phyloP scores from a whole-genome alignment of 805 yeast species.

The Teunomyces kruisii region DNA sequence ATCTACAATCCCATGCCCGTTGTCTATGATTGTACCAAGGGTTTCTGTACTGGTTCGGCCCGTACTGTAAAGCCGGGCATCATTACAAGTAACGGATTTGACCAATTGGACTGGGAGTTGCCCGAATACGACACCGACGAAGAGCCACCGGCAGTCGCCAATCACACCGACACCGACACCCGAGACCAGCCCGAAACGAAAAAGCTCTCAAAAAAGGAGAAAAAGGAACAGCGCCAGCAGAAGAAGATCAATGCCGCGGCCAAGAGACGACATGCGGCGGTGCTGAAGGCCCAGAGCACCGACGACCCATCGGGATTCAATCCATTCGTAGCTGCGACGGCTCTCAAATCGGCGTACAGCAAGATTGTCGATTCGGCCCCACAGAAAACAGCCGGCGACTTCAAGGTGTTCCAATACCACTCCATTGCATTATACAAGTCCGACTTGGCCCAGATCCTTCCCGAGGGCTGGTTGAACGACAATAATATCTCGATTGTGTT shows the following conservation, averaged over 20 bases:
- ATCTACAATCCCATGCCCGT: not conserved
- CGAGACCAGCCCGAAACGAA: not conserved
- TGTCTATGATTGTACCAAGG: conserved; percentile 16
- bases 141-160: not conserved
- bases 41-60: conserved; percentile 13
- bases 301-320: conserved; percentile 1
- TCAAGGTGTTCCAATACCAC: conserved; percentile 47
- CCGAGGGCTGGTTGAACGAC: conserved; percentile 75
- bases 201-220: conserved; percentile 9
- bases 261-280: conserved; percentile 14
- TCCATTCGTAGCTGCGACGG: conserved; percentile 13
- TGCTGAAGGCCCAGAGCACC: not conserved
- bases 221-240: conserved; percentile 10
- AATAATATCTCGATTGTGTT: conserved; percentile 63
- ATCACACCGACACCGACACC: not conserved
- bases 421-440: conserved; percentile 58
- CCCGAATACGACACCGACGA: not conserved
- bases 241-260: conserved; percentile 20
- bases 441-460: conserved; percentile 56
- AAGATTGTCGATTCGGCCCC: conserved; percentile 12
- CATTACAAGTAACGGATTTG: conserved; percentile 6
- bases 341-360: conserved; percentile 19
- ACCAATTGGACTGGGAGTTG: conserved; percentile 9
- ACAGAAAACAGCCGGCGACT: conserved; percentile 15
- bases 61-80: not conserved